phyloP scores from a whole-genome alignment of 2,329 filamentous ascomycete genomes.

The Paecilomyces sp. region DNA sequence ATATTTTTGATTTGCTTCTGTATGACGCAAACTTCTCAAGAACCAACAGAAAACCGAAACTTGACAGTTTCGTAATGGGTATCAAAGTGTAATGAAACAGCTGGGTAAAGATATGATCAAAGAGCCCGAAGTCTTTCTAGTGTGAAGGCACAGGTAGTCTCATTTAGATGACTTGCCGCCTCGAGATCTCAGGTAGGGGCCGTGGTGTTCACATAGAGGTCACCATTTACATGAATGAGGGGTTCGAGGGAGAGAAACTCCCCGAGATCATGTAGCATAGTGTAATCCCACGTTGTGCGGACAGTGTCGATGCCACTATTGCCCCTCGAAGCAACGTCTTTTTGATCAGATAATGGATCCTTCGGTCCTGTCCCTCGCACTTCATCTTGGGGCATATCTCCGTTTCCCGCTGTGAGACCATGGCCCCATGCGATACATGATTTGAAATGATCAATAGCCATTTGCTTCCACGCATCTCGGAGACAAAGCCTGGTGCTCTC shows the following conservation, averaged over 20 bases:
- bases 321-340: background rate
- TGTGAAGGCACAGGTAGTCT: background rate
- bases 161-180: background rate
- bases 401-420: background rate
- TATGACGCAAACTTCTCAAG: background rate
- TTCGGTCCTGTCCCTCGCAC: background rate
- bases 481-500: constrained; percentile 16
- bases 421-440: constrained; percentile 25
- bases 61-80: background rate
- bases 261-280: constrained; percentile 13
- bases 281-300: constrained; percentile 19
- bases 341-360: background rate
- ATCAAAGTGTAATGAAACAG: background rate
- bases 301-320: constrained; percentile 7
- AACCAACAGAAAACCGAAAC: no score
- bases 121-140: background rate
- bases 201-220: background rate
- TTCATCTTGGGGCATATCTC: background rate
- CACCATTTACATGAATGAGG: constrained; percentile 6
- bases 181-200: background rate
- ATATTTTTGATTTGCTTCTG: background rate
- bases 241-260: constrained; percentile 9
- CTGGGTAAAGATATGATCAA: background rate
- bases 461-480: constrained; percentile 18
- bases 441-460: constrained; percentile 22